Percentiles rank a stretch among this genome's conserved stretches.
phyloP scores from a whole-genome alignment of 2,329 filamentous ascomycete genomes.

The Aspergillus hortae region DNA sequence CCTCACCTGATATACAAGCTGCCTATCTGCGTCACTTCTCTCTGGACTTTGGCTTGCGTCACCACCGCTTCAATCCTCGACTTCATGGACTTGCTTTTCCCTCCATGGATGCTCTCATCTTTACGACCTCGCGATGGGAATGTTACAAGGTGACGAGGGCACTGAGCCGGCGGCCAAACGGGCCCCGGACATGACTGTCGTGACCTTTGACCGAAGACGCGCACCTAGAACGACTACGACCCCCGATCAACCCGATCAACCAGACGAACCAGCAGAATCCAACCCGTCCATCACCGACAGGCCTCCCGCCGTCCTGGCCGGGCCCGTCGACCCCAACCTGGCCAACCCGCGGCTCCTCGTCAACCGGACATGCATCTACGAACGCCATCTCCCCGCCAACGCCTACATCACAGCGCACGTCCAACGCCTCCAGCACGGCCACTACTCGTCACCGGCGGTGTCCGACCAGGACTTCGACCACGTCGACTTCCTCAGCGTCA shows the following conservation, averaged over 20 bases:
- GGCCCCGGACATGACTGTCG: not conserved
- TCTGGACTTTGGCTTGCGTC: not conserved
- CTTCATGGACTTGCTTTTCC: too few relatives aligned
- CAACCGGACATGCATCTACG: slow-evolving; percentile 47
- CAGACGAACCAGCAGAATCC: not conserved
- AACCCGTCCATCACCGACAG: not conserved
- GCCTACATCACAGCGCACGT: slow-evolving; percentile 50
- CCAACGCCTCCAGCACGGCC: slow-evolving; percentile 49
- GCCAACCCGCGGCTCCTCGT: slow-evolving; percentile 34
- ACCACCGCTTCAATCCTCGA: too few relatives aligned
- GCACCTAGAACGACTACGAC: not conserved
- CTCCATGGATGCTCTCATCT: not conserved
- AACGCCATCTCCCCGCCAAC: slow-evolving; percentile 46
- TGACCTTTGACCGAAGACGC: too few relatives aligned
- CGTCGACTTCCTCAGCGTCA: slow-evolving; percentile 48
- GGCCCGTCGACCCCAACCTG: slow-evolving; percentile 31
- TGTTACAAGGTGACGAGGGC: not conserved
- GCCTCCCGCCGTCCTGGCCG: not conserved
- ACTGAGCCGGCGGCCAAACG: too few relatives aligned
- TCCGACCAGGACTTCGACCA: slow-evolving; percentile 42
- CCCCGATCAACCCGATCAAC: not conserved
- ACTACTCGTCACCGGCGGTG: slow-evolving; percentile 41
- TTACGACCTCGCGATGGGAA: not conserved
- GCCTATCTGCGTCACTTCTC: not conserved
- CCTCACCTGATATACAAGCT: slow-evolving; percentile 7